phyloP scores from a whole-genome alignment of 1,139 yeast genomes.

The Trichomonascaceae sp. region DNA sequence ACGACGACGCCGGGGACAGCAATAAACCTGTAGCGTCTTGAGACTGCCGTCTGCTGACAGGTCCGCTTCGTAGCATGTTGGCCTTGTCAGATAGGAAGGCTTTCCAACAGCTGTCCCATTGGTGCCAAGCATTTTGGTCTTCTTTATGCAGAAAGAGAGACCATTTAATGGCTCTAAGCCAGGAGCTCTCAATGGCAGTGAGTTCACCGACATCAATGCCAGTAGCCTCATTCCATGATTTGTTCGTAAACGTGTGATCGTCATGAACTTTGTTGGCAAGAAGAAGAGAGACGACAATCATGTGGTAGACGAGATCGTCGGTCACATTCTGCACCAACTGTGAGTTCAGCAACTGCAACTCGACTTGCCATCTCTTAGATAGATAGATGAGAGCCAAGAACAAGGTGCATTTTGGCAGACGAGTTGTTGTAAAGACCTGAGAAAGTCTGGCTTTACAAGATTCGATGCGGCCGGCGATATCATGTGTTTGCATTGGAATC shows the following conservation, averaged over 20 bases:
- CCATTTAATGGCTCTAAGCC: conserved; percentile 40
- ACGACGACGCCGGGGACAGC: not conserved
- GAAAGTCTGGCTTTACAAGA: conserved; percentile 46
- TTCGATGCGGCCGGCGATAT: conserved; percentile 8
- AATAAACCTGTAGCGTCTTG: not conserved
- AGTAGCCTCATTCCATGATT: conserved; percentile 92
- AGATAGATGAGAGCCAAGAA: conserved; percentile 69
- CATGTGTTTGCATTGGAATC: conserved; percentile 12
- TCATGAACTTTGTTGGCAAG: conserved; percentile 91
- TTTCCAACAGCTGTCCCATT: conserved; percentile 29
- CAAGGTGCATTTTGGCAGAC: conserved; percentile 73
- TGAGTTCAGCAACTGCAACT: conserved; percentile 9
- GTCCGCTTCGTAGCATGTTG: not conserved
- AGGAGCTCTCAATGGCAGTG: conserved; percentile 55
- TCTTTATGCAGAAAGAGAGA: conserved; percentile 18
- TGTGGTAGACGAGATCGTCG: conserved; percentile 34
- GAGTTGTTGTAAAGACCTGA: conserved; percentile 74
- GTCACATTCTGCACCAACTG: not conserved
- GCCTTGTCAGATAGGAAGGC: conserved; percentile 7
- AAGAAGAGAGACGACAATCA: conserved; percentile 57
- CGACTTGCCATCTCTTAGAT: conserved; percentile 32
- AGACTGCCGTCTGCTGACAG: not conserved
- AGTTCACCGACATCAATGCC: conserved; percentile 52
- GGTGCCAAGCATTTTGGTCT: conserved; percentile 25
- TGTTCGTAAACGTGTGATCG: conserved; percentile 90